These are phyloP conservation scores for Debaryomyces tyrocola DNA, from an alignment of 805 yeast genomes.

Conservation along the genomic window DNA sequence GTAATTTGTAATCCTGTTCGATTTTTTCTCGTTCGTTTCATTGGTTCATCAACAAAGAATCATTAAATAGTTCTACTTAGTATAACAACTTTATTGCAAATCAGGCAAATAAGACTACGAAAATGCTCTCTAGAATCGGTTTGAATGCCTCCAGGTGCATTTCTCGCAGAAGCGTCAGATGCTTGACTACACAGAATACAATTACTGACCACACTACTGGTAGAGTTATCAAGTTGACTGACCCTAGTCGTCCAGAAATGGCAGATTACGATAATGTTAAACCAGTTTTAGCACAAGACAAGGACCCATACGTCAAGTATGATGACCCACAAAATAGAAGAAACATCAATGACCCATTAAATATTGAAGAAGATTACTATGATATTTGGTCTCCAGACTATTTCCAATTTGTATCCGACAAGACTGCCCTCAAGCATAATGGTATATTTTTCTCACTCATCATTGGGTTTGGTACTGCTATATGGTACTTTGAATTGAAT, in stretches of 20 bases:
- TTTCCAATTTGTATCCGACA: conserved; percentile 57
- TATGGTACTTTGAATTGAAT: conserved; percentile 49
- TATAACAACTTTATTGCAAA: background rate
- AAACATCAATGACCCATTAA: conserved; percentile 70
- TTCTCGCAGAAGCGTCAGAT: conserved; percentile 11
- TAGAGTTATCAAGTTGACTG: conserved; percentile 37
- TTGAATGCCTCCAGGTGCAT: conserved; percentile 14
- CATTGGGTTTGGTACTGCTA: conserved; percentile 44
- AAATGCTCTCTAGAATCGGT: conserved; percentile 33
- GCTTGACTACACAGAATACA: conserved; percentile 34
- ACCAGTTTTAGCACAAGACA: conserved; percentile 58
- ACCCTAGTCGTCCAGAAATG: conserved; percentile 42
- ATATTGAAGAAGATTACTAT: conserved; percentile 68
- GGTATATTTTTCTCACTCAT: conserved; percentile 45
- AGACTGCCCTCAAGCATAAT: conserved; percentile 59
- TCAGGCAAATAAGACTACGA: background rate
- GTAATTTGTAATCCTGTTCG: background rate
- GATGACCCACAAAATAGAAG: conserved; percentile 83
- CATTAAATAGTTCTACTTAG: background rate
- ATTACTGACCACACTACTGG: conserved; percentile 43
- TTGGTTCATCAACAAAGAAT: conserved; percentile 1
- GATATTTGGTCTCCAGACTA: conserved; percentile 89
- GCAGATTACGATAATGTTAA: conserved; percentile 67
- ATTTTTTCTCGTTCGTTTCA: conserved; percentile 4
- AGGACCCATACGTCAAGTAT: conserved; percentile 70